Evolutionary conservation across 176 grass and related monocot genomes (phyloP), one percentile per base, ranked within the genome.

Genomic region (Dactylis glomerata): DNA sequence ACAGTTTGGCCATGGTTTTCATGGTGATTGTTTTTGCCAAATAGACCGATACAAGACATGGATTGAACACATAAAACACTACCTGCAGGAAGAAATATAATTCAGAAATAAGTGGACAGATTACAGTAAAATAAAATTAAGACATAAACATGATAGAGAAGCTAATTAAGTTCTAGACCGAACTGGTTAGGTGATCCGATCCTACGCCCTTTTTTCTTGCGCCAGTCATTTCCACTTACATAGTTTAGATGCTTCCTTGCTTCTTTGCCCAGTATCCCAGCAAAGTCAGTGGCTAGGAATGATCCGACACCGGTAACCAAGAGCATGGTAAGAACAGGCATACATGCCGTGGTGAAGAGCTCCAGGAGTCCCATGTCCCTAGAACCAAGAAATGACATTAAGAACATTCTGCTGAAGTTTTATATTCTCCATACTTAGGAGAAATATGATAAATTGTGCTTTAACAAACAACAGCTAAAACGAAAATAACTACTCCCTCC

Each of bases 21-120:
- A 93, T 83, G 23, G 93, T 98, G 85, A 95, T 90, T 23, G 96
- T 98, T 66, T 75, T 65, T 3, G 91, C 86, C 78, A 95, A 83
- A 57, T 90, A 92, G 45, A 71, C 73, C 6, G 87, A 24, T 5
- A 95, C 68, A 57, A 98, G 89, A 23, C 73, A 87, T 12, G 93
- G 93, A 84, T 86, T 95, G 50, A 98, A 98, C 9, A 98, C 93
- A 52, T 95, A 95, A 80, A 95, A 98, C 5, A 98, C 96, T 20
- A 98, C 47, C 96, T 98, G 87, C 22, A 82, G 32, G 24, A 31
- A 57, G 5, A 67, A 77, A 42, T 4, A 59, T 2, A 0, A 51
- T 79, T 33, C 38, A 80, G 68, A 38, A 67, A 79, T 57, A 10
- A 24, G 49, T 42, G 38, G 46, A 4, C 42, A 10, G 3, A 15